Conservation (phyloP, 164 flowering plant genomes). For the Magnolia officinalis region DNA sequence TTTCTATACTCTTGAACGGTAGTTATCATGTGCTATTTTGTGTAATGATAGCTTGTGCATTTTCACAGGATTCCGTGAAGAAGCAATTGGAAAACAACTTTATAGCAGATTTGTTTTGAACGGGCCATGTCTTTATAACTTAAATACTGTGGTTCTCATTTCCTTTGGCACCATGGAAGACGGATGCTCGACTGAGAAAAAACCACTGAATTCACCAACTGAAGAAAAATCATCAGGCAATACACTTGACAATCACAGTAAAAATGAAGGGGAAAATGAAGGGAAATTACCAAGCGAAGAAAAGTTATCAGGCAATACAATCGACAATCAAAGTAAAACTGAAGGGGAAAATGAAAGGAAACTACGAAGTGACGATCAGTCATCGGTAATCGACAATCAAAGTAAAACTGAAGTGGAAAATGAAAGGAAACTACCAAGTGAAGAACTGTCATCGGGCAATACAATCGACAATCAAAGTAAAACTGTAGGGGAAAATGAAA, state of each 20-base stretch:
- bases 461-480: not conserved
- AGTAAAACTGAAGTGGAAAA: not conserved
- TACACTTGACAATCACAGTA: not conserved
- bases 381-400: slow-evolving; percentile 2
- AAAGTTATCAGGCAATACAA: not conserved
- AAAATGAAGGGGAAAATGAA: slow-evolving; percentile 14
- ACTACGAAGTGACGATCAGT: not conserved
- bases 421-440: not conserved
- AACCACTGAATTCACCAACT: slow-evolving; percentile 9
- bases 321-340: slow-evolving; percentile 1
- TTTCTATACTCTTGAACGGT: not conserved
- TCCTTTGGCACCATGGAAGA: slow-evolving; percentile 22
- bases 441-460: not conserved
- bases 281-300: not conserved
- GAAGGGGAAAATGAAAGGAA: not conserved
- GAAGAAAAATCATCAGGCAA: slow-evolving; percentile 19
- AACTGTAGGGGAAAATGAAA: slow-evolving; percentile 5
- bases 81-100: not conserved
- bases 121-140: not conserved
- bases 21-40: not conserved
- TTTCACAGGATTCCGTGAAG: not conserved
- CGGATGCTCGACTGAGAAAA: slow-evolving; percentile 17
- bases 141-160: not conserved
- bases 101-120: not conserved
- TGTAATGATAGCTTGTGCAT: not conserved